Conservation (phyloP, 352 stramenopile genomes). For the Plasmopara muralis region DNA sequence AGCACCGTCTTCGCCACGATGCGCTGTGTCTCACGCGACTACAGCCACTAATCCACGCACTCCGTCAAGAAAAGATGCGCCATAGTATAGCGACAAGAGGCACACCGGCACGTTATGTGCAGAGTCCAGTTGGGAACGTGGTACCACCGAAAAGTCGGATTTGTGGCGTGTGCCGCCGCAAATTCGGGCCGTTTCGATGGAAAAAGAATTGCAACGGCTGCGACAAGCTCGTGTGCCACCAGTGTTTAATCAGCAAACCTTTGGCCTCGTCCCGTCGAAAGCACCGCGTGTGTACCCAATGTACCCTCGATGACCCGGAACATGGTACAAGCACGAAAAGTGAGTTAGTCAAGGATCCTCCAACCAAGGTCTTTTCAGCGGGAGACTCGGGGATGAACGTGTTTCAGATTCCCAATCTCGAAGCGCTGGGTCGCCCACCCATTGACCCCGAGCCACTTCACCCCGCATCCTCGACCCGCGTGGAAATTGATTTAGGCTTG, state of each 20-base stretch:
- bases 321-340: background rate
- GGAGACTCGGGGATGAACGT: constrained; percentile 15
- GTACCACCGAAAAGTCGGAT: constrained; percentile 3
- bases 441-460: background rate
- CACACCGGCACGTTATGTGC: background rate
- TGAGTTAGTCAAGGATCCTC: background rate
- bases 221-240: constrained; percentile 48
- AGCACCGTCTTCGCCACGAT: constrained; percentile 45
- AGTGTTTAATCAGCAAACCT: constrained; percentile 52
- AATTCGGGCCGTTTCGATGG: constrained; percentile 71
- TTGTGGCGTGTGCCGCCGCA: constrained; percentile 53
- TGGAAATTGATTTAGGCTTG: constrained; percentile 25
- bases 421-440: constrained; percentile 6
- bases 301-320: constrained; percentile 3
- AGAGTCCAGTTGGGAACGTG: background rate
- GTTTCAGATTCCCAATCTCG: constrained; percentile 23
- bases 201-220: constrained; percentile 65
- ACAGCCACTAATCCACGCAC: constrained; percentile 43
- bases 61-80: constrained; percentile 29
- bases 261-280: constrained; percentile 39
- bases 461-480: constrained; percentile 6
- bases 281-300: constrained; percentile 60
- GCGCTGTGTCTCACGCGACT: constrained; percentile 51
- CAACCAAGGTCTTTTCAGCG: background rate
- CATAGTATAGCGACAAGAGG: background rate